Conservation (phyloP, 2,329 filamentous ascomycete species). For the Dendrostoma leiphaemia region DNA sequence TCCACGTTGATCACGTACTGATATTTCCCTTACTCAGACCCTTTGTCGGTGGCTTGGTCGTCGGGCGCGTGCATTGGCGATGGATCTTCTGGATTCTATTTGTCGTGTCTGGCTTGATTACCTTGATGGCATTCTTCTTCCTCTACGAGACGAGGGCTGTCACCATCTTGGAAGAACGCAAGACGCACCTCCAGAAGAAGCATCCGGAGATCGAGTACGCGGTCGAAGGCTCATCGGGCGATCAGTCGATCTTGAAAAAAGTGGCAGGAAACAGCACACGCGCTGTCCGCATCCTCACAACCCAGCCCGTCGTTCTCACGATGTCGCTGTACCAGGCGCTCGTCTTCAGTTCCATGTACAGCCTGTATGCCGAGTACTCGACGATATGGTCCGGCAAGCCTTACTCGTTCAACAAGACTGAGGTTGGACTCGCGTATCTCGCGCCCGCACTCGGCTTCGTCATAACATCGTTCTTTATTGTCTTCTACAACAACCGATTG, state of each 20-base stretch:
- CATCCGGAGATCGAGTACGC: not conserved
- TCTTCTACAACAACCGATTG: not conserved
- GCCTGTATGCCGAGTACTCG: not conserved
- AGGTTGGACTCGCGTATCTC: not conserved
- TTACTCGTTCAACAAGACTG: not conserved
- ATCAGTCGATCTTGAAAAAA: not conserved
- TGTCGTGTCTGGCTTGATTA: not conserved
- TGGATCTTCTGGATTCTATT: not conserved
- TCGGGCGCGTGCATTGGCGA: not conserved
- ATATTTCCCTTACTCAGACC: not conserved
- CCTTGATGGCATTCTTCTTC: not conserved
- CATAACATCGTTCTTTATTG: not conserved
- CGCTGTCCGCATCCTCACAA: not conserved
- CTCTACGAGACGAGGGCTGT: not conserved
- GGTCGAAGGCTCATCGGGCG: not conserved
- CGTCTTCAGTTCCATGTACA: not conserved
- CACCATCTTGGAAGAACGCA: not conserved
- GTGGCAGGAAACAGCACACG: not conserved
- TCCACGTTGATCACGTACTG: not conserved
- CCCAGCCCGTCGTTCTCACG: not conserved
- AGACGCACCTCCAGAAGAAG: not conserved
- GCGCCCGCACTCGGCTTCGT: not conserved
- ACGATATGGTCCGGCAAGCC: not conserved
- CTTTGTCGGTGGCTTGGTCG: not conserved
- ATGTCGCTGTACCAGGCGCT: not conserved